Evolutionary conservation across 1,284 basidiomycete genomes (phyloP).

Genomic region (Sporisorium exsertum): DNA sequence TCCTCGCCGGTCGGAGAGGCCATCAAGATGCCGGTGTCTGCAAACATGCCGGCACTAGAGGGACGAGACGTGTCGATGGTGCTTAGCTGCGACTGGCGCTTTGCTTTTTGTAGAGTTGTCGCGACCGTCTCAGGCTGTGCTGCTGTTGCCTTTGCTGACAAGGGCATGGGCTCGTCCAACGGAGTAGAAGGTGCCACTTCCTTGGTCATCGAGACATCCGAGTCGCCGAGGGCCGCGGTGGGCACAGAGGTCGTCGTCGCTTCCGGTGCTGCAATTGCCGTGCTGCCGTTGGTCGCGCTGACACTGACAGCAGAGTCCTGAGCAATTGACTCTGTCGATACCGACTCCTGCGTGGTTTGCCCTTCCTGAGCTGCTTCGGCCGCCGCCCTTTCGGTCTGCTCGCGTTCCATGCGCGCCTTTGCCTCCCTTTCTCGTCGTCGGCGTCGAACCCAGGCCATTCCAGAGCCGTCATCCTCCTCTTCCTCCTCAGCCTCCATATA

Average conservation of each 20-base stretch:
- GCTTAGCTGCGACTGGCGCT: constrained; percentile 16
- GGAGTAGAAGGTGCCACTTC: background rate
- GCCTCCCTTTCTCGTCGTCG: constrained; percentile 42
- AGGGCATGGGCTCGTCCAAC: constrained; percentile 33
- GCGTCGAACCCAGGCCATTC: constrained; percentile 48
- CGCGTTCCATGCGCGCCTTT: constrained; percentile 33
- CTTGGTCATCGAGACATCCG: background rate
- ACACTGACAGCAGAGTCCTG: background rate
- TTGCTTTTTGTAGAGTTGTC: background rate
- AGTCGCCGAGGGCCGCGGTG: background rate
- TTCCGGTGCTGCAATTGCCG: background rate
- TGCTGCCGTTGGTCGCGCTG: background rate
- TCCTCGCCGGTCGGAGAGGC: constrained; percentile 25
- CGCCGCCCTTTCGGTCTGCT: constrained; percentile 25
- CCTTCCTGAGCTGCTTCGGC: constrained; percentile 5
- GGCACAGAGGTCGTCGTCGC: background rate
- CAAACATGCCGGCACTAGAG: constrained; percentile 4
- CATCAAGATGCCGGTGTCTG: background rate
- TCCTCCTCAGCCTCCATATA: constrained; percentile 35
- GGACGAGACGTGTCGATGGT: constrained; percentile 20
- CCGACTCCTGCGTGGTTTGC: background rate
- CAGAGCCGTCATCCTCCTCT: constrained; percentile 51
- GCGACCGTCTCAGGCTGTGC: background rate
- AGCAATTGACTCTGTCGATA: background rate
- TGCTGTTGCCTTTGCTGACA: constrained; percentile 6